Evolutionary conservation across 2,329 filamentous ascomycete genomes (phyloP).

Genomic region (Talaromyces sp.): DNA sequence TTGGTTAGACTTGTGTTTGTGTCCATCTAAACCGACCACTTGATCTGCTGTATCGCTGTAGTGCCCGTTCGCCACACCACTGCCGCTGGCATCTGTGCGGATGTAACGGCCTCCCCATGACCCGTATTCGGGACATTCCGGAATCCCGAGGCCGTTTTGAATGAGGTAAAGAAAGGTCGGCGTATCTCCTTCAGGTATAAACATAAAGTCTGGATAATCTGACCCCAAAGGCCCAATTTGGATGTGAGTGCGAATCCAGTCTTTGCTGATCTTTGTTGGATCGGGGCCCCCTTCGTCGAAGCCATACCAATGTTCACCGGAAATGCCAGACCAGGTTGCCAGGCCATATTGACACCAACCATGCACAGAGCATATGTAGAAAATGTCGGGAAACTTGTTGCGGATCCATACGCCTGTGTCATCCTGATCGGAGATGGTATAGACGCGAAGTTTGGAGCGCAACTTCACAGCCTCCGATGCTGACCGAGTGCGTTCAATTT

Average conservation of each 20-base stretch:
- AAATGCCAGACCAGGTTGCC: conserved; percentile 56
- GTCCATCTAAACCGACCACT: conserved; percentile 30
- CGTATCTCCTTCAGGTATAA: conserved; percentile 51
- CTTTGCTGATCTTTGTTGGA: conserved; percentile 42
- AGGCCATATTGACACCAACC: conserved; percentile 53
- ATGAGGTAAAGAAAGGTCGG: conserved; percentile 39
- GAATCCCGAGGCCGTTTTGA: conserved; percentile 38
- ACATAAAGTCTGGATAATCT: conserved; percentile 45
- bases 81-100: background rate
- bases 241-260: conserved; percentile 52
- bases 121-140: conserved; percentile 38
- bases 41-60: conserved; percentile 25
- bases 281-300: conserved; percentile 50
- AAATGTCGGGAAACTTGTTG: conserved; percentile 49
- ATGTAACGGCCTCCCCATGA: conserved; percentile 41
- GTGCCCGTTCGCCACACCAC: background rate
- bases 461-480: conserved; percentile 31
- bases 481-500: conserved; percentile 15
- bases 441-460: conserved; percentile 45
- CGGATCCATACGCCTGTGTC: conserved; percentile 56
- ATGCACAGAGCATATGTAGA: conserved; percentile 55
- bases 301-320: conserved; percentile 43
- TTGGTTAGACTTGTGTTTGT: conserved; percentile 35
- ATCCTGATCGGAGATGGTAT: conserved; percentile 58
- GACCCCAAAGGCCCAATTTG: conserved; percentile 48